Conservation (phyloP, 2,329 filamentous ascomycete genomes). For the Trichoderma breve region DNA sequence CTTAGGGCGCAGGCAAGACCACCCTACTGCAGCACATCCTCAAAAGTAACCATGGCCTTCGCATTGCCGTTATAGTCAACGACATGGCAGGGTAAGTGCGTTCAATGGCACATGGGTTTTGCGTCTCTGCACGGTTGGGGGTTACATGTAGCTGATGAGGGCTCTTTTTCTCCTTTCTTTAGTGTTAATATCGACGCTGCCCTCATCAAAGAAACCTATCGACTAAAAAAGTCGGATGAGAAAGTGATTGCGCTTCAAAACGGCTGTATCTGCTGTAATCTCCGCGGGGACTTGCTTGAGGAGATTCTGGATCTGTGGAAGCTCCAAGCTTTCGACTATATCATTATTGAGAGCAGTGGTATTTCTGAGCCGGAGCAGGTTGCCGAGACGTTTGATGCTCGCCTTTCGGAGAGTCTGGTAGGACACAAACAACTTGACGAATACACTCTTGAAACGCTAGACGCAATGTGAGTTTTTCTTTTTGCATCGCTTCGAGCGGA, state of each 20-base stretch:
- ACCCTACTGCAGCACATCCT: constrained; percentile 69
- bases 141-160: no score
- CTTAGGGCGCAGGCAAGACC: constrained; percentile 66
- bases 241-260: constrained; percentile 69
- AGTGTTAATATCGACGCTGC: constrained; percentile 65
- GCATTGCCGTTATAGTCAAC: constrained; percentile 71
- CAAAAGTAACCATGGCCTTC: constrained; percentile 62
- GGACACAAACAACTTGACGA: constrained; percentile 39
- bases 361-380: constrained; percentile 73
- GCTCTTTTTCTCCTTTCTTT: no score
- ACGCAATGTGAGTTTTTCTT: constrained; percentile 33
- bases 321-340: constrained; percentile 64
- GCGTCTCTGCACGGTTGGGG: no score
- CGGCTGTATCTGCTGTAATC: constrained; percentile 74
- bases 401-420: constrained; percentile 41
- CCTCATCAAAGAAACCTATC: constrained; percentile 55
- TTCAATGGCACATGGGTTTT: no score
- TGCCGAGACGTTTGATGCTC: constrained; percentile 67
- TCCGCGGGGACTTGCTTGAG: constrained; percentile 67
- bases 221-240: constrained; percentile 57
- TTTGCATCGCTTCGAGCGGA: no score
- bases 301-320: constrained; percentile 64
- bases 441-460: constrained; percentile 36
- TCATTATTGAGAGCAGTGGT: constrained; percentile 68
- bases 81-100: constrained; percentile 59